Evolutionary conservation across 2,329 filamentous ascomycete genomes (phyloP), one percentile per base, ranked within the genome.

Genomic region (Penicillium sp.): DNA sequence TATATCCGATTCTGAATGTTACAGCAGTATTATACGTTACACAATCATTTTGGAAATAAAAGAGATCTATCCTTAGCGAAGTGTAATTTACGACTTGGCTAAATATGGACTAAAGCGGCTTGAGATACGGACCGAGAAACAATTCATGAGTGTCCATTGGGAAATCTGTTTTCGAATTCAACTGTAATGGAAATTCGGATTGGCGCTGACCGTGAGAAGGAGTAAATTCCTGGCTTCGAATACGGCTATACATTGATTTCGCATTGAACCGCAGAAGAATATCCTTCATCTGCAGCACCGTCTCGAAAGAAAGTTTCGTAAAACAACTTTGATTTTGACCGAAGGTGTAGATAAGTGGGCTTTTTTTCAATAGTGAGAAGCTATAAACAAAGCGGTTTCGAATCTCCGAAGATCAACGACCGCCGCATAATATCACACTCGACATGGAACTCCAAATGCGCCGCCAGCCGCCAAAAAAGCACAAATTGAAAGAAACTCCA

Each of bases 401-500:
- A 20, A 25, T 41, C 24, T 41, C 24, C 7, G 39, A 14, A 2
- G 14, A 27, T 25, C 14, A 10, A n/a, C 14, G 16, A n/a, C 39
- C 39, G 22, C 39, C n/a, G 39, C 14, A 24, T 24, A 40, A 41
- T 38, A 44, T 48, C 20, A 35, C 18, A 42, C 47, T 38, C n/a
- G 27, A 44, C 14, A 30, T 18, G 18, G 20, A 53, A 57, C 50
- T 46, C 51, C 54, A 46, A 35, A 47, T 46, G 36, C 54, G 54
- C 56, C 54, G 38, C 54, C 54, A 51, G 41, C 47, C 56, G 46
- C 47, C 50, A 44, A 41, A 25, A 55, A 55, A 50, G 27, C 13
- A 52, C 40, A 43, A 50, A 33, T 39, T 20, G 33, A 44, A 46
- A 42, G 33, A 51, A 63, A 64, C 62, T 62, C 62, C 62, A 57